A percentile compares a stretch with the other conserved stretches of the same genome.
phyloP scores from a whole-genome alignment of 352 stramenopile genomes.

The Phytophthora nicotianae region DNA sequence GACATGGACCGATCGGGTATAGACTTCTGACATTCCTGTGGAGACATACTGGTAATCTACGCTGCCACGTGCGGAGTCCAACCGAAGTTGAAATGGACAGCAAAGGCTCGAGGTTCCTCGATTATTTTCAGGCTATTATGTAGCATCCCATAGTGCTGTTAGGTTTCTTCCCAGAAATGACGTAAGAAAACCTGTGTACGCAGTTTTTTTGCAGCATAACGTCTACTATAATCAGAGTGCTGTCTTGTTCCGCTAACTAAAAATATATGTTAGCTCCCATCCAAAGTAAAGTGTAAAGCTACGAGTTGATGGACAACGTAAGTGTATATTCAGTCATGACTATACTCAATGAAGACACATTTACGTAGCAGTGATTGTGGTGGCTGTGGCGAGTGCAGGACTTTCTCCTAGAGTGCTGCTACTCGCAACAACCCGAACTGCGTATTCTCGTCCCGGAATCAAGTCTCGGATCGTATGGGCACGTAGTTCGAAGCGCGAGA shows the following conservation, averaged over 20 bases:
- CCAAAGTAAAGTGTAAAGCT: too few species aligned
- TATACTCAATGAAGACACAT: neutral
- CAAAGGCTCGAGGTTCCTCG: too few species aligned
- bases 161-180: too few species aligned
- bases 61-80: too few species aligned
- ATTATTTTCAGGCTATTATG: neutral
- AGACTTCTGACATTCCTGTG: conserved; percentile 1
- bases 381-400: conserved; percentile 27
- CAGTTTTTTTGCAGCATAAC: too few species aligned
- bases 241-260: too few species aligned
- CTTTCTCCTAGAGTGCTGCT: conserved; percentile 41
- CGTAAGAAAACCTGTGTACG: too few species aligned
- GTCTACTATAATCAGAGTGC: too few species aligned
- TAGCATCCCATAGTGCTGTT: too few species aligned
- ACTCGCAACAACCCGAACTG: conserved; percentile 56
- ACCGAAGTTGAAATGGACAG: too few species aligned
- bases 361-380: conserved; percentile 20
- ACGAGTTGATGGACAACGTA: too few species aligned
- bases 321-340: neutral
- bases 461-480: conserved; percentile 62
- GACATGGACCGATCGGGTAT: conserved; percentile 23
- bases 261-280: too few species aligned
- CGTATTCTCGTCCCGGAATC: conserved; percentile 72
- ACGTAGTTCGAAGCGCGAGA: conserved; percentile 72
- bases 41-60: conserved; percentile 7